Conservation (phyloP, 768 basidiomycete species). For the Mycena alexandri region DNA sequence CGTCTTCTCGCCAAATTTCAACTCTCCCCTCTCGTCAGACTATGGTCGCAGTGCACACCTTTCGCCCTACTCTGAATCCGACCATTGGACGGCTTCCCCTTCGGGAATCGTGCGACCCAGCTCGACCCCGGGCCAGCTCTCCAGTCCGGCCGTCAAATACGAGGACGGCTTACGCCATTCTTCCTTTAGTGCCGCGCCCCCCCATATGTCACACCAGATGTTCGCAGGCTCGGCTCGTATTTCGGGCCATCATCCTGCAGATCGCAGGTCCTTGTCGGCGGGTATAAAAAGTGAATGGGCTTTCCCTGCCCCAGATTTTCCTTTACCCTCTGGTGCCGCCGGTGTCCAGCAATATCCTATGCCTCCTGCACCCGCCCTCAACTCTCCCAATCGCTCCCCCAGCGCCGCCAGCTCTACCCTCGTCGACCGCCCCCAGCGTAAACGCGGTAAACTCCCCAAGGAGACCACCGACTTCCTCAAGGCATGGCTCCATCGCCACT, state of each 20-base stretch:
- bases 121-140: conserved; percentile 73
- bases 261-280: conserved; percentile 65
- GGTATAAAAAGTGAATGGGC: conserved; percentile 81
- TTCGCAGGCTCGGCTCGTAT: conserved; percentile 78
- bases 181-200: conserved; percentile 66
- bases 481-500: conserved; percentile 89
- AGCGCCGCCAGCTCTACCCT: conserved; percentile 66
- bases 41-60: conserved; percentile 59
- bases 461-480: conserved; percentile 92
- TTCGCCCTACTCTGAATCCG: conserved; percentile 62
- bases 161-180: conserved; percentile 79
- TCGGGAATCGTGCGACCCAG: conserved; percentile 75
- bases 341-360: conserved; percentile 52
- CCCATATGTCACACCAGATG: conserved; percentile 67
- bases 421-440: conserved; percentile 82
- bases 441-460: conserved; percentile 90
- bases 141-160: conserved; percentile 71
- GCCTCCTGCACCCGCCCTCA: conserved; percentile 59
- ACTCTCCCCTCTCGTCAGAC: conserved; percentile 61
- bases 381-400: conserved; percentile 68
- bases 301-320: conserved; percentile 72
- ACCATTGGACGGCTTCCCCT: conserved; percentile 68
- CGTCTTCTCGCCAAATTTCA: conserved; percentile 61
- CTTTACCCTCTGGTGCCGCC: conserved; percentile 55
- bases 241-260: conserved; percentile 68